phyloP scores from a whole-genome alignment of 441 rosid genomes.

The Pelargonium australe region DNA sequence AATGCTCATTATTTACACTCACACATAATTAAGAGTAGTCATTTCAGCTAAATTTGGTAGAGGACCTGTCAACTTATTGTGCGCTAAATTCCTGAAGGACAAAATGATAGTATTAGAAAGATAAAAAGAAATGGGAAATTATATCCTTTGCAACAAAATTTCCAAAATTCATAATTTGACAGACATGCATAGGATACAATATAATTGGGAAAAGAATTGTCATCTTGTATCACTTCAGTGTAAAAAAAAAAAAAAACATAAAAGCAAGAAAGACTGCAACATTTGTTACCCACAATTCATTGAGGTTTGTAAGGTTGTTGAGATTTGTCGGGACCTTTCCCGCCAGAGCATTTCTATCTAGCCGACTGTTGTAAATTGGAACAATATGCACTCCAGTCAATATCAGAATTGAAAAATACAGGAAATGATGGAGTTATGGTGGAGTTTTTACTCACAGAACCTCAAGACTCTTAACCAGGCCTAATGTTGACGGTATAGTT shows the following conservation, averaged over 20 bases:
- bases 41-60: conserved; percentile 67
- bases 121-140: not conserved
- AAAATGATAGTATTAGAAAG: conserved; percentile 5
- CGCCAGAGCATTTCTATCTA: conserved; percentile 68
- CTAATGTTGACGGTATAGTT: conserved; percentile 59
- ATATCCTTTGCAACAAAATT: not conserved
- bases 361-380: conserved; percentile 55
- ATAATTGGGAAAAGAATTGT: not conserved
- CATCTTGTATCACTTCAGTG: not conserved
- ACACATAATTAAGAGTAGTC: conserved; percentile 75
- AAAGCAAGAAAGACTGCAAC: not conserved
- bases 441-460: conserved; percentile 79
- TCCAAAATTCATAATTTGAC: not conserved
- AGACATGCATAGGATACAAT: not conserved
- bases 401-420: not conserved
- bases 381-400: conserved; percentile 11
- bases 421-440: conserved; percentile 4
- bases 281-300: conserved; percentile 59
- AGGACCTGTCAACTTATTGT: conserved; percentile 64
- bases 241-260: not conserved
- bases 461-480: conserved; percentile 70
- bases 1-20: conserved; percentile 22
- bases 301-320: conserved; percentile 62
- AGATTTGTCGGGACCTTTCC: conserved; percentile 65
- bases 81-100: conserved; percentile 65